Conservation (phyloP, 148 eudicot genomes). For the Euryodendron excelsum region DNA sequence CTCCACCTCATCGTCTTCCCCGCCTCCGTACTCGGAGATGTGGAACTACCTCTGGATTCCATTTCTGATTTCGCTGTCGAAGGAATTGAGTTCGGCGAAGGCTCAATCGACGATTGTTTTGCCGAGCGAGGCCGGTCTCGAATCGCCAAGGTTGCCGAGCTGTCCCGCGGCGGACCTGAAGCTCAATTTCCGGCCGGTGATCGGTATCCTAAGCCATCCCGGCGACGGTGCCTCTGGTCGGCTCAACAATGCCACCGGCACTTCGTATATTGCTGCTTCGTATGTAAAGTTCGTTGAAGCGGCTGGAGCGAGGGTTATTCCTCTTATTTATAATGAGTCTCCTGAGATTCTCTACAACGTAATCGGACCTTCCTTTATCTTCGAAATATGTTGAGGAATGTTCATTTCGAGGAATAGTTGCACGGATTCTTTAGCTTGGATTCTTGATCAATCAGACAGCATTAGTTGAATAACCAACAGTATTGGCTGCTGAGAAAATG, state of each 20-base stretch:
- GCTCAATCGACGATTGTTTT: conserved; percentile 38
- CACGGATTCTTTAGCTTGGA: too few species aligned
- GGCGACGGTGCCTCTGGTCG: conserved; percentile 97
- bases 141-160: conserved; percentile 12
- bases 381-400: too few species aligned
- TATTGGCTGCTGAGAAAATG: neutral
- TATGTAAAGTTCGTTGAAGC: conserved; percentile 92
- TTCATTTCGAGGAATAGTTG: too few species aligned
- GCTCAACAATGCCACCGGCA: conserved; percentile 50
- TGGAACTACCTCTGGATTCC: conserved; percentile 46
- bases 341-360: conserved; percentile 47
- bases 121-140: conserved; percentile 28
- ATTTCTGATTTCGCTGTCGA: conserved; percentile 39
- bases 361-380: conserved; percentile 10
- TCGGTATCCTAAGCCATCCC: conserved; percentile 83
- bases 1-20: conserved; percentile 15
- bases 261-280: conserved; percentile 83
- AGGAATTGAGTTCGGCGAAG: conserved; percentile 18
- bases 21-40: conserved; percentile 20
- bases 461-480: neutral
- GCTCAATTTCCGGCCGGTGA: conserved; percentile 73
- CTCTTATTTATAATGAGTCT: conserved; percentile 81
- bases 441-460: neutral
- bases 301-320: conserved; percentile 93
- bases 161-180: conserved; percentile 58